Evolutionary conservation across 2,329 filamentous ascomycete species (phyloP).

Genomic region (Xylaria sp.): DNA sequence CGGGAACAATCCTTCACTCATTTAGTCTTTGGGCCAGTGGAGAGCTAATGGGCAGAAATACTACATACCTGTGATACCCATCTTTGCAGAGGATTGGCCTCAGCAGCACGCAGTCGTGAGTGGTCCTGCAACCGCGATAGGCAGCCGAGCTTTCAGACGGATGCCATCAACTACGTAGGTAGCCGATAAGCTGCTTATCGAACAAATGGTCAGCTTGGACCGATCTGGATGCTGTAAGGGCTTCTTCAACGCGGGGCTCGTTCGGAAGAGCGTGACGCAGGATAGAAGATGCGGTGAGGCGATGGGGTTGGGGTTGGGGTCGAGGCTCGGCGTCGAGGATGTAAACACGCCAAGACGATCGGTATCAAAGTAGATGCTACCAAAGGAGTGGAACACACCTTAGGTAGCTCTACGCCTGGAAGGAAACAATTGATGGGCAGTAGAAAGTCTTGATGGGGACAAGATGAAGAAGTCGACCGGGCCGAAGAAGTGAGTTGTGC

Average conservation of each 20-base stretch:
- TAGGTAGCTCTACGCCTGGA: not conserved
- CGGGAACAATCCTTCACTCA: constrained; percentile 63
- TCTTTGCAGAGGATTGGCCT: constrained; percentile 16
- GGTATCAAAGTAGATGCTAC: constrained; percentile 14
- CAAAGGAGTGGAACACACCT: not conserved
- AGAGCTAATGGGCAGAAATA: not conserved
- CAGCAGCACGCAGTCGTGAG: not conserved
- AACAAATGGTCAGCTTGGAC: not conserved
- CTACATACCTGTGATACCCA: constrained; percentile 32
- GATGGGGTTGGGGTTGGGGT: constrained; percentile 1
- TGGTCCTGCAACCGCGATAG: constrained; percentile 4
- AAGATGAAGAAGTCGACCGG: not conserved
- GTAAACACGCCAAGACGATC: constrained; percentile 24
- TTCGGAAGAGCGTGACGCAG: constrained; percentile 7
- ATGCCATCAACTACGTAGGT: constrained; percentile 9
- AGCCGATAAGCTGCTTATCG: not conserved
- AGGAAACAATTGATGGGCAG: not conserved
- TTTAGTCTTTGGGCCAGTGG: constrained; percentile 3
- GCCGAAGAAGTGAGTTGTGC: too few species aligned
- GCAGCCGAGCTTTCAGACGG: constrained; percentile 2
- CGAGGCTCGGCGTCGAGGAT: not conserved
- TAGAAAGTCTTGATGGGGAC: not conserved
- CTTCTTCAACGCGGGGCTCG: not conserved
- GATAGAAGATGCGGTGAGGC: constrained; percentile 8
- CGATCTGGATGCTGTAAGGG: not conserved